Evolutionary conservation across 2,329 filamentous ascomycete species (phyloP).

Genomic region (Diaporthe citri): DNA sequence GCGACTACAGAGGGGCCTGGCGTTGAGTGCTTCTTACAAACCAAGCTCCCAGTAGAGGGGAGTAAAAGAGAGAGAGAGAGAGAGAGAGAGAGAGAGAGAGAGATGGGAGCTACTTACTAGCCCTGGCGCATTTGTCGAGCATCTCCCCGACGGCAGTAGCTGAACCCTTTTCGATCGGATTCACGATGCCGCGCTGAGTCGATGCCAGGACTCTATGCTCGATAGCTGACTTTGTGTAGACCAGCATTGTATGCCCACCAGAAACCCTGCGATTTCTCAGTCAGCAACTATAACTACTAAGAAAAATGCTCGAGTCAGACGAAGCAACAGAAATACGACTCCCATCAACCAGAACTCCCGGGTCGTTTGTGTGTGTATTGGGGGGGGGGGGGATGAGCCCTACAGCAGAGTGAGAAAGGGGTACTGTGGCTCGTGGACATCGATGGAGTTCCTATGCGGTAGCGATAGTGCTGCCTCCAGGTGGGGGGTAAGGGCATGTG

Average conservation of each 20-base stretch:
- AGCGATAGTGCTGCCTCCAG: constrained; percentile 73
- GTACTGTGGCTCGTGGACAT: constrained; percentile 61
- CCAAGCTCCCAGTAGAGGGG: not conserved
- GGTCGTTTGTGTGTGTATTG: too few species aligned
- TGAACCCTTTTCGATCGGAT: constrained; percentile 20
- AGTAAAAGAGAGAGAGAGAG: not conserved
- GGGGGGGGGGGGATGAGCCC: not conserved
- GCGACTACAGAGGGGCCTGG: not conserved
- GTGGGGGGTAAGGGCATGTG: constrained; percentile 89
- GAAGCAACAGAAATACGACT: not conserved
- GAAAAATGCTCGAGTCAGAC: not conserved
- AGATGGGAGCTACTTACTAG: constrained; percentile 47
- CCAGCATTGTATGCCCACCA: constrained; percentile 72
- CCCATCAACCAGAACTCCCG: too few species aligned
- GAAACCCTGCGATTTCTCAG: not conserved
- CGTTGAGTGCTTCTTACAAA: not conserved
- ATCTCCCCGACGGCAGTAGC: constrained; percentile 86
- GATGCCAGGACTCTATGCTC: constrained; percentile 80
- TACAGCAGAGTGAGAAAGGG: constrained; percentile 86
- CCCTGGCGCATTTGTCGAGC: constrained; percentile 87
- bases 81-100: too few species aligned
- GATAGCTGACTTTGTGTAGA: constrained; percentile 77
- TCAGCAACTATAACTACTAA: not conserved
- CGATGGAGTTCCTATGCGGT: constrained; percentile 34
- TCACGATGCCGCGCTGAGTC: constrained; percentile 66